Evolutionary conservation across 208 protist genomes (phyloP), one percentile per base, ranked within the genome.

Genomic region (Trypanosomatidae sp.): DNA sequence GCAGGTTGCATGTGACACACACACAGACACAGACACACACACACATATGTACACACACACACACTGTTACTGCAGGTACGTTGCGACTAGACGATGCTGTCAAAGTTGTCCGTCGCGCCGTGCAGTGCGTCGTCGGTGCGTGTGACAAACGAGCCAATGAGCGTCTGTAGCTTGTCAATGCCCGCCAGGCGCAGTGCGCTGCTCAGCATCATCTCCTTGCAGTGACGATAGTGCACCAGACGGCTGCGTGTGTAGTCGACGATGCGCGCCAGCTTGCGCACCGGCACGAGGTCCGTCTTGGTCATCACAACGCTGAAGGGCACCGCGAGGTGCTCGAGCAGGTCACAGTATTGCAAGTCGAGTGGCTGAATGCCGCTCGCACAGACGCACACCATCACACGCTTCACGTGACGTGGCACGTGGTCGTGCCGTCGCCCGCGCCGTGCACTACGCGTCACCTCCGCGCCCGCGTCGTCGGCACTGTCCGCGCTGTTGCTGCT

Each of bases 211-310:
- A 93, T 64, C 50, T 90, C 80, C 26, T 90, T 80, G 56, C 85
- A 93, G 20, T 88, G 65, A 30, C 53, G 68, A 61, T 85, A 93
- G 42, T 73, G 62, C 15, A 90, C 64, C 6, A 93, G 70, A 51
- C 71, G 63, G 26, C 64, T 78, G 37, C 85, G 79, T 6, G 78
- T 90, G 75, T 85, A 69, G 51, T 89, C 85, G 0, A 69, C 66
- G 20, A 93, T 53, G 0, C 85, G 77, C 0, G 81, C 80, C 1
- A 93, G 72, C n/a, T 80, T 78, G 19, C 74, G 75, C 48, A 93
- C 84, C 5, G 76, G 80, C 0, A 75, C 78, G 15, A 67, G 66
- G 42, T 93, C 85, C 2, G 80, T 93, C 37, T 93, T 93, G n/a
- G 80, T 88, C 16, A 93, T 25, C 21, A 93, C 69, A 3, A 93